phyloP scores from a whole-genome alignment of 495 filamentous ascomycete species.

The Penicillium soppii region DNA sequence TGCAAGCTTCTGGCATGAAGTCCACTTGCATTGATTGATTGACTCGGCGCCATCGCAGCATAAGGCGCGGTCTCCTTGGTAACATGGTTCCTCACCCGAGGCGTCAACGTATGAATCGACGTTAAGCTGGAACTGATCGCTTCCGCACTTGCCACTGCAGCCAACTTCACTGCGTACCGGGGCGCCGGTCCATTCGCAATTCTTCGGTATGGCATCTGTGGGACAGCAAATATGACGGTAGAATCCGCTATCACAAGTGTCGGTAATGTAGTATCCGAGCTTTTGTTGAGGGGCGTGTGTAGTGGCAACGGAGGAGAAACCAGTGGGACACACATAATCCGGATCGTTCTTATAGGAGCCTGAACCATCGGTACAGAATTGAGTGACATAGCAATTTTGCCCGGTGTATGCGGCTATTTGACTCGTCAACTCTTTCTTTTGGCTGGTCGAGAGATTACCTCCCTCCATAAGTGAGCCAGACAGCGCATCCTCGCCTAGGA shows the following conservation, averaged over 20 bases:
- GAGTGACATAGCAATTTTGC: background rate
- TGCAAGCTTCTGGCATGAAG: background rate
- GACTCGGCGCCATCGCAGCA: conserved; percentile 28
- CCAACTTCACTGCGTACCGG: conserved; percentile 23
- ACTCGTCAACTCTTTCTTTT: too few species aligned
- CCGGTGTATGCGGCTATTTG: background rate
- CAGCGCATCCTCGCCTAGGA: too few species aligned
- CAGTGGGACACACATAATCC: background rate
- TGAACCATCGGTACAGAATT: background rate
- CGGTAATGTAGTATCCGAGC: background rate
- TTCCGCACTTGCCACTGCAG: conserved; percentile 21
- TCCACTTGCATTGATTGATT: conserved; percentile 2
- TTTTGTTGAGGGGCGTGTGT: background rate
- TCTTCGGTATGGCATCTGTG: conserved; percentile 25
- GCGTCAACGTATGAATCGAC: conserved; percentile 21
- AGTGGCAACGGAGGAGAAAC: background rate
- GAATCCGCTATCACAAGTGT: conserved; percentile 18
- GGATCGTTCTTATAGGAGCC: background rate
- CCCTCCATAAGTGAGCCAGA: too few species aligned
- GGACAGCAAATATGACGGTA: conserved; percentile 37
- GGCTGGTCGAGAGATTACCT: too few species aligned
- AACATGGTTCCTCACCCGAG: conserved; percentile 23
- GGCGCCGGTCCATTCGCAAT: conserved; percentile 30
- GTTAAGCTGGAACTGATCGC: conserved; percentile 26
- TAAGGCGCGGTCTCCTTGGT: conserved; percentile 15